Evolutionary conservation across 257 asterid species (phyloP).

Genomic region (Solanum rostratum): DNA sequence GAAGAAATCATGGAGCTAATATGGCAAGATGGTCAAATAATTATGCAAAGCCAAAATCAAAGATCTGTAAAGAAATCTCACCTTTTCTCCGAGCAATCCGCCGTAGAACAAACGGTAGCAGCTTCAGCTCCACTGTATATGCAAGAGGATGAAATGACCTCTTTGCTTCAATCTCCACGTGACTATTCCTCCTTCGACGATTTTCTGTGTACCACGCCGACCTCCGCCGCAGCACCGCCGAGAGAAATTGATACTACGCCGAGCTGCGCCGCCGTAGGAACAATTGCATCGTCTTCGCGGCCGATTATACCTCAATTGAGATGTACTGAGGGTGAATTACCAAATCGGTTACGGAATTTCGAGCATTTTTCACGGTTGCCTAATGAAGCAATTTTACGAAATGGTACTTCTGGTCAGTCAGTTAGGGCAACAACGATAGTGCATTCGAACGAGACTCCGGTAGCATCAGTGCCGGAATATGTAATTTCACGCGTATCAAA

Average conservation of each 20-base stretch:
- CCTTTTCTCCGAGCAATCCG: neutral
- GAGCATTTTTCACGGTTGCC: neutral
- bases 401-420: neutral
- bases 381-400: neutral
- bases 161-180: slow-evolving; percentile 19
- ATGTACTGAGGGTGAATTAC: neutral
- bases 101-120: neutral
- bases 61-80: neutral
- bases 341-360: slow-evolving; percentile 1
- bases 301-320: neutral
- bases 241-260: neutral
- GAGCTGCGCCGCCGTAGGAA: neutral
- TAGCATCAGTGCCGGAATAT: neutral
- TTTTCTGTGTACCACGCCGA: neutral
- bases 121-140: slow-evolving; percentile 1
- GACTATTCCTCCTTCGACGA: slow-evolving; percentile 14
- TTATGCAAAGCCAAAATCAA: slow-evolving; percentile 5
- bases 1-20: slow-evolving; percentile 18
- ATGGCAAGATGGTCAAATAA: slow-evolving; percentile 19
- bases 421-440: slow-evolving; percentile 1
- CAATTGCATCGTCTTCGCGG: neutral
- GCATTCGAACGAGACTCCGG: slow-evolving; percentile 15
- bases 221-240: neutral
- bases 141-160: slow-evolving; percentile 28
- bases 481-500: neutral